These are phyloP conservation scores for Cryptomeria japonica DNA, from an alignment of 75 land plant species.

Conservation along the genomic window DNA sequence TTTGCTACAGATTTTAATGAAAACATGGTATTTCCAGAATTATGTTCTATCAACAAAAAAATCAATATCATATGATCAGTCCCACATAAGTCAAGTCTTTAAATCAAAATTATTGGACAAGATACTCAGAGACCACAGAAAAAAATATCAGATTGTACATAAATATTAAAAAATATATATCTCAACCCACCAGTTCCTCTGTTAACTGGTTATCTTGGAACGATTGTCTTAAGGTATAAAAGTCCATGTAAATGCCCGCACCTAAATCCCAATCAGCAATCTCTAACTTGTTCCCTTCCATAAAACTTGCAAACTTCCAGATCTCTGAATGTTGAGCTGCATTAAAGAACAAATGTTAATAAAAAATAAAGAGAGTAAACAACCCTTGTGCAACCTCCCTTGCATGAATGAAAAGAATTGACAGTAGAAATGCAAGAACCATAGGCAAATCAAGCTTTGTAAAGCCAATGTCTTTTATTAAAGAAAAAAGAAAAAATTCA, in stretches of 20 bases:
- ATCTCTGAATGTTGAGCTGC: conserved; percentile 76
- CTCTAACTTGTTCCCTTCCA: conserved; percentile 86
- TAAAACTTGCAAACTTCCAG: conserved; percentile 61
- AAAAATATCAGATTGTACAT: background rate
- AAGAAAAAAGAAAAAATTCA: background rate
- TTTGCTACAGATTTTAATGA: background rate
- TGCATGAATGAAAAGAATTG: background rate
- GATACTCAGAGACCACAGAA: background rate
- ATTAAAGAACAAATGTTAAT: conserved; percentile 12
- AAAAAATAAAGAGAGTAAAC: background rate
- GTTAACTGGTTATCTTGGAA: conserved; percentile 46
- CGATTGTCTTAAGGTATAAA: conserved; percentile 52
- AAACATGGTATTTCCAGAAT: background rate
- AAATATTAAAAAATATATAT: background rate
- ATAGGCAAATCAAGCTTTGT: background rate
- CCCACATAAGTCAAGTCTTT: background rate
- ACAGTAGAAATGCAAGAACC: background rate
- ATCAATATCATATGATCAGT: background rate
- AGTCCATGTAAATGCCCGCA: conserved; percentile 84
- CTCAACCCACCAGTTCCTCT: conserved; percentile 58
- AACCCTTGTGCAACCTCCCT: background rate
- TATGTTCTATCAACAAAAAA: background rate
- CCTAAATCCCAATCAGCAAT: conserved; percentile 94
- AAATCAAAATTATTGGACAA: background rate
- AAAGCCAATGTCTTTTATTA: background rate